These are phyloP conservation scores for Flammula alnicola DNA, from an alignment of 1,284 basidiomycete species.

Conservation along the genomic window DNA sequence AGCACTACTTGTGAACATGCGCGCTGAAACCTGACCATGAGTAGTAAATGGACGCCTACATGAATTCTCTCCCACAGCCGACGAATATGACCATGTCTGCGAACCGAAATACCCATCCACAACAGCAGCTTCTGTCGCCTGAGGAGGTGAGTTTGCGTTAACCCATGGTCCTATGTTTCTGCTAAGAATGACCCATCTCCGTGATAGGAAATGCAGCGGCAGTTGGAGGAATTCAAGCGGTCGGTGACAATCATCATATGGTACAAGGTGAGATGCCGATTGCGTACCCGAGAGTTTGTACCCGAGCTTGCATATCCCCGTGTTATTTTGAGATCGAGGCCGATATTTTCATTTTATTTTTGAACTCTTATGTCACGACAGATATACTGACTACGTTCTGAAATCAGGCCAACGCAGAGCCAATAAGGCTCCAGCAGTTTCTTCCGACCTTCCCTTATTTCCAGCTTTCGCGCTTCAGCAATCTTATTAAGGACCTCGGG, in stretches of 20 bases:
- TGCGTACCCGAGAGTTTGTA: not conserved
- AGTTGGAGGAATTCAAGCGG: conserved; percentile 45
- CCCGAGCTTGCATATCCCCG: conserved; percentile 6
- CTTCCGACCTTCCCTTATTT: conserved; percentile 68
- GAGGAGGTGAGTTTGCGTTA: conserved; percentile 24
- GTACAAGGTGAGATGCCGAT: conserved; percentile 54
- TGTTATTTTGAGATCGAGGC: conserved; percentile 17
- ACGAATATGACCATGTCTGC: conserved; percentile 21
- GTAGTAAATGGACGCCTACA: conserved; percentile 26
- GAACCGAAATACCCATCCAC: conserved; percentile 19
- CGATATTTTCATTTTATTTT: conserved; percentile 16
- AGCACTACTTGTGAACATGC: conserved; percentile 8
- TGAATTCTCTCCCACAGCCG: conserved; percentile 19
- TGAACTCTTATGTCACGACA: conserved; percentile 8
- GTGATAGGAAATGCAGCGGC: conserved; percentile 40
- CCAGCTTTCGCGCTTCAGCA: conserved; percentile 54
- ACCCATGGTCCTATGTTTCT: conserved; percentile 6
- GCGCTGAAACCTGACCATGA: conserved; percentile 14
- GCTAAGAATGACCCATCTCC: conserved; percentile 4
- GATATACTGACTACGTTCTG: conserved; percentile 8
- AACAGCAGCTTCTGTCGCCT: conserved; percentile 15
- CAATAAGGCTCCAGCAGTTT: conserved; percentile 62
- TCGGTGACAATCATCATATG: conserved; percentile 69
- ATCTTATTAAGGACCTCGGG: conserved; percentile 56
- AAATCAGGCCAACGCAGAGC: conserved; percentile 55